These are phyloP conservation scores for Nephromyces sp. DNA, from an alignment of 169 alveolate species.

Conservation along the genomic window DNA sequence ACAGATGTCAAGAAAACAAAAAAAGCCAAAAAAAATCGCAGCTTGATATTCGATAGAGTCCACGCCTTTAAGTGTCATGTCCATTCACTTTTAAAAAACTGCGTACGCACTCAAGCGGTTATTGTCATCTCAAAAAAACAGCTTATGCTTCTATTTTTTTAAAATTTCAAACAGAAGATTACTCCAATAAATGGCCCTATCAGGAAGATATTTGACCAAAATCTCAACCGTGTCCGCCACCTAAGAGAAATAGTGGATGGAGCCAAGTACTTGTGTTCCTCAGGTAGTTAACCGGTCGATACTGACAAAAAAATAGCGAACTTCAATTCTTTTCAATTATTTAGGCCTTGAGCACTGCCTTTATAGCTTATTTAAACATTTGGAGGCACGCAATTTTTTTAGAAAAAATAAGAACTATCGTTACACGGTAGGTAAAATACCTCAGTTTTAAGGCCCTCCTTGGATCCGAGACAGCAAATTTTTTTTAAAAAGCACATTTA, in stretches of 20 bases:
- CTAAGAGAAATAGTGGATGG: constrained; percentile 71
- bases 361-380: neutral
- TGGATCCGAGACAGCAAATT: neutral
- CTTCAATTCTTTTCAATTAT: neutral
- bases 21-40: too few species aligned
- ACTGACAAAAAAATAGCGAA: neutral
- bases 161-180: constrained; percentile 8
- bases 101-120: too few species aligned
- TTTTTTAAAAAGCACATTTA: neutral
- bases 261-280: constrained; percentile 71
- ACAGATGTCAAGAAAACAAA: too few species aligned
- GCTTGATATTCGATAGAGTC: too few species aligned
- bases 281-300: constrained; percentile 42
- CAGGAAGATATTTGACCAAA: constrained; percentile 68
- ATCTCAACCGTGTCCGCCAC: constrained; percentile 48
- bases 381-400: neutral
- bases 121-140: too few species aligned
- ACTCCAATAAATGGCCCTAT: constrained; percentile 76
- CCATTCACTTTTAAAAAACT: too few species aligned
- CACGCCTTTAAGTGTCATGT: too few species aligned
- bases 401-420: neutral
- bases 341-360: neutral
- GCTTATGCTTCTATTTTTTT: too few species aligned
- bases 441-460: neutral
- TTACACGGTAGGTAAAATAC: neutral